Percentiles rank a stretch among this genome's conserved stretches.
phyloP scores from a whole-genome alignment of 208 protist species.

The Trypanosoma grayi region DNA sequence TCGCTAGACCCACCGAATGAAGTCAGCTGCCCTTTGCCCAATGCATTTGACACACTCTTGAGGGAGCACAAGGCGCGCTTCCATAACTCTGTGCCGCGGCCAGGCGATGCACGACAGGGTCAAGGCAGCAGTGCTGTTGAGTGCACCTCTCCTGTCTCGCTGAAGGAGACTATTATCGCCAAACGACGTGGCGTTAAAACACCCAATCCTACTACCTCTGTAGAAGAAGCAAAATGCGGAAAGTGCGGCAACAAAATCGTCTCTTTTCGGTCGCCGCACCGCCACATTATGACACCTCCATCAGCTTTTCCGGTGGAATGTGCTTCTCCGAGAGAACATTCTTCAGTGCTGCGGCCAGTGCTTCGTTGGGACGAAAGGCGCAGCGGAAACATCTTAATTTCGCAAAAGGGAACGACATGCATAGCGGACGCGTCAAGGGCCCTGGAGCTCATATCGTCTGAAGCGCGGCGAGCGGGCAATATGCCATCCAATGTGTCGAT shows the following conservation, averaged over 20 bases:
- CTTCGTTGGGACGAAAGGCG: conserved; percentile 45
- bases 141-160: not conserved
- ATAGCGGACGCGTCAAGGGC: conserved; percentile 44
- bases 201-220: not conserved
- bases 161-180: not conserved
- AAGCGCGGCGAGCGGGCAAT: conserved; percentile 18
- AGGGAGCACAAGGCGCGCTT: not conserved
- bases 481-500: conserved; percentile 30
- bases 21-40: too few species aligned
- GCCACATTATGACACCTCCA: conserved; percentile 15
- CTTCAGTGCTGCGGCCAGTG: conserved; percentile 3
- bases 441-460: conserved; percentile 26
- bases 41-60: too few species aligned
- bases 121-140: not conserved
- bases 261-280: not conserved
- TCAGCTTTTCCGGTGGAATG: not conserved
- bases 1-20: not conserved
- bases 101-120: not conserved
- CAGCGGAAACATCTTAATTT: conserved; percentile 68
- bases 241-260: not conserved
- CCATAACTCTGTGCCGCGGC: too few species aligned
- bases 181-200: conserved; percentile 1
- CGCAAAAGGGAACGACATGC: conserved; percentile 39
- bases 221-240: too few species aligned
- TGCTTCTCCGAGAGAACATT: not conserved